Evolutionary conservation across 1,139 yeast genomes (phyloP).

Genomic region (Meyerozyma sp.): DNA sequence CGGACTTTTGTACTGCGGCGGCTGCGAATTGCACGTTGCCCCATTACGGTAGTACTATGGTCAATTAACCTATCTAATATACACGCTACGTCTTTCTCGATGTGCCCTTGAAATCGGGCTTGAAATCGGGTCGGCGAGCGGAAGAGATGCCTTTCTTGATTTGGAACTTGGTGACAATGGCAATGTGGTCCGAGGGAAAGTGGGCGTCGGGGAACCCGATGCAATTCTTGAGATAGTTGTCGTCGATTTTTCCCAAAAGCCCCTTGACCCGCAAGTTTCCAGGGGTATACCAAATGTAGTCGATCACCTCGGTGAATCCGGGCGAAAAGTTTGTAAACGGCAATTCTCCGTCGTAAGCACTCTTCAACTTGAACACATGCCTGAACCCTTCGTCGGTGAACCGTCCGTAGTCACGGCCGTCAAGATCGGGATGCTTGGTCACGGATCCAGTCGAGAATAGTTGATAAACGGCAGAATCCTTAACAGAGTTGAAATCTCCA

Average conservation of each 20-base stretch:
- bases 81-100: constrained; percentile 41
- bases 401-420: constrained; percentile 84
- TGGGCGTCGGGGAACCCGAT: constrained; percentile 94
- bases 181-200: constrained; percentile 92
- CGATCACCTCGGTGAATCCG: constrained; percentile 86
- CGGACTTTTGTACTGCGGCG: background rate
- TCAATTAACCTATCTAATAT: constrained; percentile 1
- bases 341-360: constrained; percentile 87
- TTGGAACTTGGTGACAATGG: constrained; percentile 72
- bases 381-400: constrained; percentile 86
- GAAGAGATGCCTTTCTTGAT: constrained; percentile 45
- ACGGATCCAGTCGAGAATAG: constrained; percentile 76
- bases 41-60: background rate
- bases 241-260: constrained; percentile 78
- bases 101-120: constrained; percentile 50
- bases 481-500: constrained; percentile 93
- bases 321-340: constrained; percentile 96
- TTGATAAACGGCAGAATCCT: constrained; percentile 88
- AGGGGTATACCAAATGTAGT: constrained; percentile 92
- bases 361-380: constrained; percentile 75
- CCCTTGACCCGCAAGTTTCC: constrained; percentile 76
- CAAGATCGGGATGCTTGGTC: constrained; percentile 71
- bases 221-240: constrained; percentile 64
- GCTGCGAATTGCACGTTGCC: background rate
- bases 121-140: constrained; percentile 37